These are phyloP conservation scores for Auricularia auricula-judae DNA, from an alignment of 768 basidiomycete genomes.

Conservation along the genomic window DNA sequence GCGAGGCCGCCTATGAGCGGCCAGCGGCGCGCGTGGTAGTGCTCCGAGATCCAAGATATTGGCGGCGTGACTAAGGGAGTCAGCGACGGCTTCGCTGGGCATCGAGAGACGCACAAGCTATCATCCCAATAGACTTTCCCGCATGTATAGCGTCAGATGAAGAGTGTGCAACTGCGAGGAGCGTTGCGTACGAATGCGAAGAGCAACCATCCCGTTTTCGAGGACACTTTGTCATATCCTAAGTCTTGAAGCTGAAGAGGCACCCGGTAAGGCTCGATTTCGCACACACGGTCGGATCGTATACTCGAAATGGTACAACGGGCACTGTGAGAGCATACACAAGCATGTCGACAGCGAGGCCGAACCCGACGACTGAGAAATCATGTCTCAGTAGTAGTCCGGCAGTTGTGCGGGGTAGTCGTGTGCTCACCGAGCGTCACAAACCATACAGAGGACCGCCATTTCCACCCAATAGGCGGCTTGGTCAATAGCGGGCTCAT, in stretches of 20 bases:
- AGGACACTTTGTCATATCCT: conserved; percentile 33
- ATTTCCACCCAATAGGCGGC: conserved; percentile 16
- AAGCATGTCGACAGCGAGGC: conserved; percentile 40
- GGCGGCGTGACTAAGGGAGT: neutral
- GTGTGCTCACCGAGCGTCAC: conserved; percentile 31
- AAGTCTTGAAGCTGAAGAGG: conserved; percentile 50
- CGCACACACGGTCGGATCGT: neutral
- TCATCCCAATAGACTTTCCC: conserved; percentile 39
- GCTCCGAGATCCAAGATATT: neutral
- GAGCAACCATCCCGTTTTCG: conserved; percentile 47
- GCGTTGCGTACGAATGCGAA: conserved; percentile 38
- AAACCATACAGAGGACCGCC: conserved; percentile 50
- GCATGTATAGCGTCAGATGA: neutral
- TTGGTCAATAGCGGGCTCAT: too few relatives aligned
- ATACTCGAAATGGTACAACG: conserved; percentile 25
- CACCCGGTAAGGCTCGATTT: conserved; percentile 24
- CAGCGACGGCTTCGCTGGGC: neutral
- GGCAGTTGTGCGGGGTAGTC: neutral
- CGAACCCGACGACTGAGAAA: conserved; percentile 35
- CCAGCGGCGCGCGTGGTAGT: neutral
- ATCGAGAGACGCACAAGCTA: conserved; percentile 30
- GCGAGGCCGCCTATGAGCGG: neutral
- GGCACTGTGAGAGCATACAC: conserved; percentile 54
- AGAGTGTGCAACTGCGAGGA: conserved; percentile 1
- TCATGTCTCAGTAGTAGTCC: neutral